Evolutionary conservation across 2,329 filamentous ascomycete species (phyloP).

Genomic region (Magnaporthiopsis rhizophila): DNA sequence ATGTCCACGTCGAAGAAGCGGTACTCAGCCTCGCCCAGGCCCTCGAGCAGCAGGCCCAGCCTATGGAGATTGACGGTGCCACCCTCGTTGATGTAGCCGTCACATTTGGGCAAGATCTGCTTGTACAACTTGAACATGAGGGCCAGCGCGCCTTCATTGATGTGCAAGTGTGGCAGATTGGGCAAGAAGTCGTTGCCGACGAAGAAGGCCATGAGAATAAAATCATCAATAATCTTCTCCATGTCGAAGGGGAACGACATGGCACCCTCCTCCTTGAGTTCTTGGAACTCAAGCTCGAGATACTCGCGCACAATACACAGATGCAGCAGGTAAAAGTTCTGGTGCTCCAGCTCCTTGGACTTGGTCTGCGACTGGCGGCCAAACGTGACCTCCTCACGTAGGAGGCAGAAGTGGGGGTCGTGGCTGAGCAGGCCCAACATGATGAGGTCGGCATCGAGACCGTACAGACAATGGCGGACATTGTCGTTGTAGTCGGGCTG

Average conservation of each 20-base stretch:
- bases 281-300: slow-evolving; percentile 92
- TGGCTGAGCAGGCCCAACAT: slow-evolving; percentile 97
- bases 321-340: slow-evolving; percentile 97
- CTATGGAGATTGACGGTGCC: slow-evolving; percentile 85
- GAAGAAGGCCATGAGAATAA: slow-evolving; percentile 99
- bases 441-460: slow-evolving; percentile 93
- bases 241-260: slow-evolving; percentile 80
- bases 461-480: slow-evolving; percentile 92
- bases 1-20: slow-evolving; percentile 90
- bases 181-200: slow-evolving; percentile 98
- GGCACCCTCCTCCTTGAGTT: slow-evolving; percentile 65
- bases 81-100: slow-evolving; percentile 93
- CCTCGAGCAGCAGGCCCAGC: slow-evolving; percentile 68
- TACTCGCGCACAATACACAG: slow-evolving; percentile 97
- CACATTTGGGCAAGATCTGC: slow-evolving; percentile 73
- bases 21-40: slow-evolving; percentile 81
- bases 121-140: slow-evolving; percentile 99
- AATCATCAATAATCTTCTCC: slow-evolving; percentile 96
- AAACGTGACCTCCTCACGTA: slow-evolving; percentile 97
- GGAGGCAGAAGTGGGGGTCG: slow-evolving; percentile 94
- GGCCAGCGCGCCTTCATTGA: slow-evolving; percentile 93
- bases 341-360: slow-evolving; percentile 93
- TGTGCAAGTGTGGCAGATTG: slow-evolving; percentile 91
- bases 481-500: slow-evolving; percentile 90
- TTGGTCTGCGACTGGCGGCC: slow-evolving; percentile 80